Evolutionary conservation across 345 rosid species (phyloP), one percentile per base, ranked within the genome.

Genomic region (Ceriops zippeliana): DNA sequence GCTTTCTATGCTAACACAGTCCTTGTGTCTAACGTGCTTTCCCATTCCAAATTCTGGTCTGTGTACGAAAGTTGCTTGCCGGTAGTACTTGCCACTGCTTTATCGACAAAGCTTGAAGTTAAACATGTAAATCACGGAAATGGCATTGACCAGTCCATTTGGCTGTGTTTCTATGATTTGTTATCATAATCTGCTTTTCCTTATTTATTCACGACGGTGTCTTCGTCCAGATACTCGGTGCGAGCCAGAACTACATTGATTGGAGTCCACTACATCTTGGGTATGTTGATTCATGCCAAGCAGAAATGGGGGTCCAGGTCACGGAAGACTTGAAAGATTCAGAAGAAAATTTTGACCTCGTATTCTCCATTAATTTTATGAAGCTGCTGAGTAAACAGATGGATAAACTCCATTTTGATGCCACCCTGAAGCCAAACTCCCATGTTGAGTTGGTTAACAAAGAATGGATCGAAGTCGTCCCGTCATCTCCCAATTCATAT

Each of bases 391-490:
- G 71, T 16, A 78, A 82, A 21, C 76, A 76, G 63, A 68, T 71
- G 21, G 61, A 79, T 0, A 79, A 83, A 52, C 82, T 90, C 62
- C 80, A 80, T 76, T 84, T 87, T 76, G 65, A 77, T 13, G 81
- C 86, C 0, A 65, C 62, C 0, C 56, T 61, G 6, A 86, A 72
- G 80, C 63, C 74, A 58, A 77, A 78, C 49, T 61, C 87, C 35
- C 84, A 87, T 20, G 87, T 93, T 20, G 73, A 85, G 76, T 68
- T 80, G 74, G 86, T 80, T 22, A 87, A 82, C 31, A 86, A 89
- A 31, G 85, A 90, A 71, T 93, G 96, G 91, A 69, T 85, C 8
- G 79, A 87, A 49, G 75, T 83, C 5, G 59, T 75, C 34, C 92
- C 97, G 7, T 71, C 89, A 6, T 76, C 80, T 26, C 85, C 86